Base-by-base conservation (phyloP, 371 early-diverging fungal species). In the Apophysomyces trapeziformis region DNA sequence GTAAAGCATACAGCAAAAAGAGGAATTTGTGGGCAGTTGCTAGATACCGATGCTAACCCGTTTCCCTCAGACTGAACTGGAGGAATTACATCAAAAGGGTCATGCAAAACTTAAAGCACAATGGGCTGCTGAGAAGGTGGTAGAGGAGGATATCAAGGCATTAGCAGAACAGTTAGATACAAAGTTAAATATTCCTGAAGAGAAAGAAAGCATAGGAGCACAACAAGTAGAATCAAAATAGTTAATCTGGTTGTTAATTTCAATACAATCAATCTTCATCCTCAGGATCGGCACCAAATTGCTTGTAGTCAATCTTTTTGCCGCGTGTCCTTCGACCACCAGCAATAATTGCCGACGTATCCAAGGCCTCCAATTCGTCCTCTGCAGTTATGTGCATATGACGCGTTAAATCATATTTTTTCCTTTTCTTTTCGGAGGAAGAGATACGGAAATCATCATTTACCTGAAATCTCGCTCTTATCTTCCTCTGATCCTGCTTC, bases 271-370 rank as follows among this genome's bases (percentile, higher is more conserved):
- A 50, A 50, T 50, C 54, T 50, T 83, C 84, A 57, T 82, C 86
- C 16, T 80, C 86, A 47, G 82, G 80, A 67, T 91, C 92, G 38
- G 80, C 79, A 57, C 89, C 88, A 64, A 90, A 89, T 69, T 87
- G 82, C 14, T 84, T 82, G 61, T 77, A 92, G 69, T 90, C 90
- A 70, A 92, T 86, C 78, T 85, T 87, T 64, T 77, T 82, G 37
- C 92, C 92, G 43, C 92, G 80, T 13, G 91, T 92, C 57, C 92
- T 82, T 67, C 92, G 84, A 14, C 88, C 86, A 14, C 78, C 75
- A 44, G 75, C 64, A 68, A 92, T 90, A 65, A 92, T 90, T 65
- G 80, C 77, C 32, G 77, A 81, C 38, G 82, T 84, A 66, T 92
- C 90, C 65, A 92, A 70, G 37, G 72, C 78, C 58, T 83, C 85